A percentile compares a stretch with the other conserved stretches of the same genome.
phyloP scores from a whole-genome alignment of 176 grass and related monocot species.

The Tillandsia fasciculata region DNA sequence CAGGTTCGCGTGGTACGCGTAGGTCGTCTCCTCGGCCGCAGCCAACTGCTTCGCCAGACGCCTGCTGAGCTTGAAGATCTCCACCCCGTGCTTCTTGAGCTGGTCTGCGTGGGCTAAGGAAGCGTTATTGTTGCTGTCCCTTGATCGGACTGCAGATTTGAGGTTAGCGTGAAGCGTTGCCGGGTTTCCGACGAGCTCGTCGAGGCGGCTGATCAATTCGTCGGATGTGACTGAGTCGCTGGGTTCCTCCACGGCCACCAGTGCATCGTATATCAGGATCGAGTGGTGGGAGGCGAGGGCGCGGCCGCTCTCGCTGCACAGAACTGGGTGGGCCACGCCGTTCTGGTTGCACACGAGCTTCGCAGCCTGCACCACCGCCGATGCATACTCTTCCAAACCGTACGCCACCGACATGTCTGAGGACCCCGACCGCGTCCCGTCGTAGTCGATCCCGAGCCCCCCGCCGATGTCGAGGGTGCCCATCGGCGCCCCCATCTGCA shows the following conservation, averaged over 20 bases:
- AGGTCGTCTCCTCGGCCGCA: neutral
- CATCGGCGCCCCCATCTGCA: neutral
- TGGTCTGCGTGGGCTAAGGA: neutral
- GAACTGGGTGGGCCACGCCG: neutral
- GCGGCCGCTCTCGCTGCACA: slow-evolving; percentile 1
- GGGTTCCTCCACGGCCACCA: neutral
- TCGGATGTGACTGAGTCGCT: neutral
- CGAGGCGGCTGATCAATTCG: neutral
- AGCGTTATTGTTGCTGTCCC: neutral
- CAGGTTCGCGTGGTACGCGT: slow-evolving; percentile 37
- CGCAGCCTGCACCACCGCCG: neutral
- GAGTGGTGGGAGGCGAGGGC: neutral
- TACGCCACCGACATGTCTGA: neutral
- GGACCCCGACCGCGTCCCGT: neutral
- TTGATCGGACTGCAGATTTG: neutral
- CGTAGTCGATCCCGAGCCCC: neutral
- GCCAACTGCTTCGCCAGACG: neutral
- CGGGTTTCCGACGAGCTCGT: neutral
- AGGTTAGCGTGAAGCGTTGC: neutral
- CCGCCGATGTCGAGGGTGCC: neutral
- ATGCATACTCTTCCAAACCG: neutral
- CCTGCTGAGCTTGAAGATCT: neutral
- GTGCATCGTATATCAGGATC: neutral
- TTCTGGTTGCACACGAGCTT: neutral
- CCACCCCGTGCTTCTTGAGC: neutral